Evolutionary conservation across 2,329 filamentous ascomycete genomes (phyloP), one percentile per base, ranked within the genome.

Genomic region (Phialophora verrucosa): DNA sequence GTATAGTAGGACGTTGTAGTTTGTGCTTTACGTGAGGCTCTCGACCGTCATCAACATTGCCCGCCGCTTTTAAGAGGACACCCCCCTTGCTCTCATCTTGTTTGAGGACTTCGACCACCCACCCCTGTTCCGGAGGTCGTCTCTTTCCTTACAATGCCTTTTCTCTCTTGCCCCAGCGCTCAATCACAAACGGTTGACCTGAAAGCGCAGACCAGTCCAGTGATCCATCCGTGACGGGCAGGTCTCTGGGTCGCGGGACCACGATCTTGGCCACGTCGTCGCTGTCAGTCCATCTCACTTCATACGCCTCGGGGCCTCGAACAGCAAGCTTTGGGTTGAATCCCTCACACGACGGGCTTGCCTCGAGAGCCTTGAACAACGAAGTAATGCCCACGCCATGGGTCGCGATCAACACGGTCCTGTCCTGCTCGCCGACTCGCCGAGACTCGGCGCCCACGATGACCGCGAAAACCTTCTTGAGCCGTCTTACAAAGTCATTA

Each of bases 91-190:
- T 17, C 14, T 42, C 11, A 38, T 17, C 12, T 12, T 12, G 12
- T 38, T 38, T 31, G 31, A 31, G 31, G 8, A 31, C 31, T 31
- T 31, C 8, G 31, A 7, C 31, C 7, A 4, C 32, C 10, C 14
- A 25, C 23, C 35, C 14, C 4, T 12, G 35, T 42, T 17, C 35
- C 5, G 4, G 35, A 42, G 12, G 12, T 17, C 4, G 35, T 44
- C 38, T 17, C 23, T 10, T 12, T 14, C 11, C n/a, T 57, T 59
- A 65, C 20, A 65, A 29, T 3, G 67, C 67, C 57, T 69, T 69
- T 31, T 69, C 67, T 51, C 63, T 63, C 65, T 69, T 69, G 14
- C 67, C 67, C 67, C 65, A 69, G 44, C n/a, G 17, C 49, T 69
- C 65, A 29, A 69, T 69, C 29, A 64, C 4, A 50, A 69, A 69